Conservation (phyloP, 345 rosid genomes). For the Sapria himalayana region DNA sequence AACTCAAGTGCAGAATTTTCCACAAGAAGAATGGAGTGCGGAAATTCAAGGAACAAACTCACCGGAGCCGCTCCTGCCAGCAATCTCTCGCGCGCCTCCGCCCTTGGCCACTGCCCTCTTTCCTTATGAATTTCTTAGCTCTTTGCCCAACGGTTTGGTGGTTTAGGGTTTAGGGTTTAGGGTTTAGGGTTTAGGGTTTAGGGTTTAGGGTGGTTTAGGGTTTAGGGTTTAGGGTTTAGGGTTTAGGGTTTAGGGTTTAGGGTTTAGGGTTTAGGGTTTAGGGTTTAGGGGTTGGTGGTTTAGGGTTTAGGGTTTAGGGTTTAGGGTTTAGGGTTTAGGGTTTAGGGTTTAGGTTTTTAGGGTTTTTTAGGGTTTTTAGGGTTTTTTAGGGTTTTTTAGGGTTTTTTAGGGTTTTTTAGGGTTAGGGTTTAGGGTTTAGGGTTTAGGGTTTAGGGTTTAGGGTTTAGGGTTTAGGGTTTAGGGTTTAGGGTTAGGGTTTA, state of each 20-base stretch:
- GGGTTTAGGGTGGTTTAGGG: not conserved
- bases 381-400: no score
- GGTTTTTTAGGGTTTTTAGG: no score
- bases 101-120: no score
- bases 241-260: not conserved
- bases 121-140: no score
- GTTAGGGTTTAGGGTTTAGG: slow-evolving; percentile 3
- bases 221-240: not conserved
- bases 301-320: not conserved
- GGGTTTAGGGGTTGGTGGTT: not conserved
- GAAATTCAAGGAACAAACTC: no score
- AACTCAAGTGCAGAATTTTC: no score
- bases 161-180: not conserved
- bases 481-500: not conserved
- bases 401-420: no score
- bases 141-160: not conserved
- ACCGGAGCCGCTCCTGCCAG: no score
- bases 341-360: no score
- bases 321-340: slow-evolving; percentile 1
- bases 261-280: not conserved
- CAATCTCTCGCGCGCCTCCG: no score
- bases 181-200: not conserved
- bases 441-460: slow-evolving; percentile 1
- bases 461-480: not conserved
- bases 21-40: no score